Conservation (phyloP, 768 basidiomycete species). For the Strobilomyces echinocephalus region DNA sequence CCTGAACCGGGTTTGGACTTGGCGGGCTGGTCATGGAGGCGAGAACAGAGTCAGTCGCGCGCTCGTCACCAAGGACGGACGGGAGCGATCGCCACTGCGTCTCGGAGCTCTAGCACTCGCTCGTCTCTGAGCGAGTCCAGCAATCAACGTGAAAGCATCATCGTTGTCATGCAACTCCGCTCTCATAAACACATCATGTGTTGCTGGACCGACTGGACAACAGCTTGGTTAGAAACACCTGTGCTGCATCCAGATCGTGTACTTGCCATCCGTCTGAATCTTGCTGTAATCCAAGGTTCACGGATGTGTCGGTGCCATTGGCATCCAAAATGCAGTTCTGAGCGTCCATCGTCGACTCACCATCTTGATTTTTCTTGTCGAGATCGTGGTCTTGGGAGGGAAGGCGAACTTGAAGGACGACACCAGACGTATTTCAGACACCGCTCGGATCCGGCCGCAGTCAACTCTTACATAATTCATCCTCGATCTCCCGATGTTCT, state of each 20-base stretch:
- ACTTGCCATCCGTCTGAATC: slow-evolving; percentile 58
- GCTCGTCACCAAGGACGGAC: slow-evolving; percentile 22
- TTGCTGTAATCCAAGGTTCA: slow-evolving; percentile 22
- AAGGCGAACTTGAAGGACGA: background rate
- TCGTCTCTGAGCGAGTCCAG: slow-evolving; percentile 36
- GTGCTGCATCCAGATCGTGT: slow-evolving; percentile 33
- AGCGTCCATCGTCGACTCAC: slow-evolving; percentile 39
- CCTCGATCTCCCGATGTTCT: background rate
- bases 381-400: slow-evolving; percentile 18
- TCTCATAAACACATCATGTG: slow-evolving; percentile 15
- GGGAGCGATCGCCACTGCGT: slow-evolving; percentile 26
- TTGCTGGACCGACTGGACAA: slow-evolving; percentile 24
- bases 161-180: slow-evolving; percentile 39
- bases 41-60: slow-evolving; percentile 43
- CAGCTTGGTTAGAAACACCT: slow-evolving; percentile 17
- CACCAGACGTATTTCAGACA: slow-evolving; percentile 2
- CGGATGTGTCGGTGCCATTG: slow-evolving; percentile 38
- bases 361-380: slow-evolving; percentile 38
- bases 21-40: slow-evolving; percentile 92
- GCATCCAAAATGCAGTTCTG: slow-evolving; percentile 30
- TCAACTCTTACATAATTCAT: slow-evolving; percentile 6
- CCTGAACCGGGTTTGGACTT: slow-evolving; percentile 64
- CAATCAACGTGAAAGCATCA: slow-evolving; percentile 34
- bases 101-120: slow-evolving; percentile 53
- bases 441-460: slow-evolving; percentile 24